These are phyloP conservation scores for Monilinia laxa DNA, from an alignment of 2,329 filamentous ascomycete species.

Conservation along the genomic window DNA sequence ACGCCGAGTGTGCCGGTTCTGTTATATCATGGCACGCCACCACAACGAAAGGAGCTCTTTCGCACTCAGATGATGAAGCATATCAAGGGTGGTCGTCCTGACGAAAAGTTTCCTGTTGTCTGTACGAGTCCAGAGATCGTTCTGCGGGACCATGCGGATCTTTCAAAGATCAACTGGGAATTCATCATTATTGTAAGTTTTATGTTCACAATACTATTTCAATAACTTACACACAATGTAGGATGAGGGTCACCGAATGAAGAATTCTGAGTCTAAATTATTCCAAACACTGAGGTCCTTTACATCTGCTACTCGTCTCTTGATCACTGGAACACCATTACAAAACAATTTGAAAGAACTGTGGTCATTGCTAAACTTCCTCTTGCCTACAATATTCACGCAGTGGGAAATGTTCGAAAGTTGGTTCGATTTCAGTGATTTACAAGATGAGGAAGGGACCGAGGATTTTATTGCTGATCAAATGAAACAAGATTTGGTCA, in stretches of 20 bases:
- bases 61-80: slow-evolving; percentile 67
- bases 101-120: slow-evolving; percentile 78
- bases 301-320: slow-evolving; percentile 81
- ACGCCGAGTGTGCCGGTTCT: slow-evolving; percentile 84
- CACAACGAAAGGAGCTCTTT: slow-evolving; percentile 74
- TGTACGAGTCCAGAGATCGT: slow-evolving; percentile 97
- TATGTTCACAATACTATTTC: neutral
- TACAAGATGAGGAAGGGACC: slow-evolving; percentile 78
- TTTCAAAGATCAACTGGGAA: slow-evolving; percentile 88
- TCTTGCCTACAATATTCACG: slow-evolving; percentile 89
- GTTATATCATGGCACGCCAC: slow-evolving; percentile 84
- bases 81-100: slow-evolving; percentile 59
- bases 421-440: slow-evolving; percentile 95
- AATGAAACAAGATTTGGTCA: slow-evolving; percentile 72
- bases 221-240: slow-evolving; percentile 40
- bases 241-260: slow-evolving; percentile 96
- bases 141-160: slow-evolving; percentile 78
- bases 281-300: slow-evolving; percentile 89
- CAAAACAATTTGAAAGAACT: slow-evolving; percentile 95
- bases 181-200: slow-evolving; percentile 85
- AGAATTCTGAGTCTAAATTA: slow-evolving; percentile 90
- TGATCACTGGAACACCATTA: slow-evolving; percentile 92
- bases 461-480: slow-evolving; percentile 78
- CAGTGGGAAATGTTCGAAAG: slow-evolving; percentile 89
- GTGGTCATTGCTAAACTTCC: slow-evolving; percentile 92